Base-by-base conservation (phyloP, 1,139 yeast genomes). In the Yamadazyma conglobata region DNA sequence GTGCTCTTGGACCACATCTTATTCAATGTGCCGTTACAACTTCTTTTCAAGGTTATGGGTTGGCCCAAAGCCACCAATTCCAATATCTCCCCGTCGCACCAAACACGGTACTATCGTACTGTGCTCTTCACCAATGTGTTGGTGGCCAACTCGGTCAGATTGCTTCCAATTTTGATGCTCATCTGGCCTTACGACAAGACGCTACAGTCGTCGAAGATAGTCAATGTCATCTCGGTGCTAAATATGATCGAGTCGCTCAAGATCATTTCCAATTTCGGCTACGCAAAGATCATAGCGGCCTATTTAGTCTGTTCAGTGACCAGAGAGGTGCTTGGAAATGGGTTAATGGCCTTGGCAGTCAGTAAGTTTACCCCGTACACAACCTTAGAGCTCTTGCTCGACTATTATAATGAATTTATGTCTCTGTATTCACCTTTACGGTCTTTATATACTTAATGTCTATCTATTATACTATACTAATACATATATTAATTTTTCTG, bases 131-230 rank as follows among this genome's bases (percentile, higher is more conserved):
- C 79, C 4, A 82, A 95, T 0, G 69, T 87, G 2, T 53, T 88
- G 26, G 71, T 87, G 3, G 79, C 96, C 0, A 78, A 86, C 25
- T 77, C 87, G 1, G 79, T 91, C 23, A 85, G 82, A 48, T 65
- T 91, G 15, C 81, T 89, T 40, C 98, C 98, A 0, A 83, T 93
- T n/a, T 64, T 91, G 20, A 89, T 89, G 89, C 66, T 91, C 22
- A 89, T 93, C 21, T 91, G 99, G 99, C 91, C 95, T 1, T 91
- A 91, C 50, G 96, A 91, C 48, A 54, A 53, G 22, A 73, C 85
- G 6, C 70, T 84, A 0, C 66, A 81, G 6, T 82, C 86, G 0
- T 71, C 79, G 10, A 64, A 66, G 11, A 63, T 79, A 10, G 80
- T 84, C 17, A 75, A 74, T 35, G 60, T 77, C 47, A 73, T 82